Base-by-base conservation (phyloP, 805 yeast species). In the Kodamaea hsintzibuensis region DNA sequence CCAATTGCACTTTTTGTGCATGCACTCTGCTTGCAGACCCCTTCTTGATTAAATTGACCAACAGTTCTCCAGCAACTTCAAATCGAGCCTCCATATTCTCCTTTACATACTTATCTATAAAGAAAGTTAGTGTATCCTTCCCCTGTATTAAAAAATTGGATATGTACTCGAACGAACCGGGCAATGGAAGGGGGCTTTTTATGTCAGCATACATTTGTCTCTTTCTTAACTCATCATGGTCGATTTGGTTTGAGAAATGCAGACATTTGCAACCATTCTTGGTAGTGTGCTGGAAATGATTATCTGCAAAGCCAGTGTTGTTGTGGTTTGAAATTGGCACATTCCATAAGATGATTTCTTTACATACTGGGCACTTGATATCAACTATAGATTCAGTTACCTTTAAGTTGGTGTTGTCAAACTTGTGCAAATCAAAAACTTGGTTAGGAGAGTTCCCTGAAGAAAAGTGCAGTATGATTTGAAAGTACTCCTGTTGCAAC, bases 141-240 rank as follows among this genome's bases (percentile, higher is more conserved):
- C 22, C 16, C 12, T 7, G 10, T 3, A 49, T 16, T 16, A 59
- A 42, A 12, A 55, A 54, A 18, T 37, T 18, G 22, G 62, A 57
- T 33, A 52, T 52, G 48, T 47, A 51, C 14, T 47, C 43, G 42
- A 43, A 51, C 14, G 51, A 16, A 6, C 59, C 55, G 1, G 59
- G 57, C 2, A 57, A 33, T 1, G 50, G 44, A 13, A 37, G 17
- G 5, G 35, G 18, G 3, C 16, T 12, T 7, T 25, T 13, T 1
- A 57, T 42, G 44, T 62, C 66, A 9, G 57, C 51, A 18, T 54
- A 55, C 12, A 67, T 42, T 25, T 59, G 59, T 9, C 68, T 40
- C 45, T 60, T 62, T 40, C 66, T 51, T 22, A 66, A 55, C 37
- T 61, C 63, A 4, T 65, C 65, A 42, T 63, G 68, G 33, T 57